phyloP scores from a whole-genome alignment of 1,284 basidiomycete genomes.

The Moesziomyces globuligerus region DNA sequence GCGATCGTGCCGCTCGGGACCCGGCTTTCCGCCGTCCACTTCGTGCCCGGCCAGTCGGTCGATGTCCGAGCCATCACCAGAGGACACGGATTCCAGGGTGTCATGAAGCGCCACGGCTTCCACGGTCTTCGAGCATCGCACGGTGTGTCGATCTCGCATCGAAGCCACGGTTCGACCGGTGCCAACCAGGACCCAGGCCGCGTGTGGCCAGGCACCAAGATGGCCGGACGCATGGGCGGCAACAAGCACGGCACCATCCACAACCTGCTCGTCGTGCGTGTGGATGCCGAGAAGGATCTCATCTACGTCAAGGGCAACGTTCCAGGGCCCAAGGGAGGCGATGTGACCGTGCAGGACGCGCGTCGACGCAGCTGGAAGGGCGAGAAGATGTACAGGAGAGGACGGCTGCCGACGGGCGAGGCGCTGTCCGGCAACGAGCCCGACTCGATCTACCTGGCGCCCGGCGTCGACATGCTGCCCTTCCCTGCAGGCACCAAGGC shows the following conservation, averaged over 20 bases:
- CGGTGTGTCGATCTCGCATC: constrained; percentile 94
- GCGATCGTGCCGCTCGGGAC: constrained; percentile 91
- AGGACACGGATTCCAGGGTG: constrained; percentile 96
- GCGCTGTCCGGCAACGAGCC: constrained; percentile 78
- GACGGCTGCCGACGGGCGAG: constrained; percentile 69
- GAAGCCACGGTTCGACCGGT: constrained; percentile 91
- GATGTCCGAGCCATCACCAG: constrained; percentile 93
- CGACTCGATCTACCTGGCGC: constrained; percentile 80
- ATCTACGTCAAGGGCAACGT: constrained; percentile 80
- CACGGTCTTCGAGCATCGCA: constrained; percentile 91
- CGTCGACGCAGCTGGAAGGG: constrained; percentile 63
- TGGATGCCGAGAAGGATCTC: constrained; percentile 85
- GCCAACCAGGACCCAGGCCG: constrained; percentile 89
- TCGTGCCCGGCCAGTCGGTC: constrained; percentile 96
- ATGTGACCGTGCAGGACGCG: constrained; percentile 67
- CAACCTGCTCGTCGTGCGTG: constrained; percentile 83
- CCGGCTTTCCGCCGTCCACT: constrained; percentile 88
- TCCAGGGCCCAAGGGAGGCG: constrained; percentile 71
- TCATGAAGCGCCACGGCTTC: constrained; percentile 97
- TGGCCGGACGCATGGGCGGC: constrained; percentile 93
- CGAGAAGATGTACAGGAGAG: constrained; percentile 56
- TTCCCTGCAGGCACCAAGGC: constrained; percentile 90
- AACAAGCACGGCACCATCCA: constrained; percentile 71
- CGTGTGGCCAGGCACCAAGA: constrained; percentile 96
- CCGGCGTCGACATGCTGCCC: constrained; percentile 83